phyloP scores from a whole-genome alignment of 441 rosid genomes.

The Manihot esculenta region DNA sequence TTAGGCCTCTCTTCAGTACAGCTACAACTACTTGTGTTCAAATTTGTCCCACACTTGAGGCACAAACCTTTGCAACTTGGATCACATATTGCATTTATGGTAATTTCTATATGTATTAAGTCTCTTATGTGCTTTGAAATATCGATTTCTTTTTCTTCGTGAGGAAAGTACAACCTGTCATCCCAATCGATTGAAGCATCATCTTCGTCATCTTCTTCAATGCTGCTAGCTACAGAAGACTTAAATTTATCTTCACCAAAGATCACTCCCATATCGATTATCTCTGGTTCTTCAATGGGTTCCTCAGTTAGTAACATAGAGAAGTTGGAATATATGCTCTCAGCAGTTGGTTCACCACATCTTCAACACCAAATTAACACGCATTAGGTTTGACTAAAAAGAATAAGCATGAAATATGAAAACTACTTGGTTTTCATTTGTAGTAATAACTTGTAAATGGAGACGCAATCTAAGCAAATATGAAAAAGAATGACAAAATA shows the following conservation, averaged over 20 bases:
- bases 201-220: slow-evolving; percentile 42
- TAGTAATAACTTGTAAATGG: not conserved
- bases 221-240: slow-evolving; percentile 24
- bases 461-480: not conserved
- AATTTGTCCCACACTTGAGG: slow-evolving; percentile 69
- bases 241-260: slow-evolving; percentile 36
- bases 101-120: slow-evolving; percentile 74
- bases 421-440: not conserved
- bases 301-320: slow-evolving; percentile 66
- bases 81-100: slow-evolving; percentile 62
- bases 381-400: slow-evolving; percentile 1
- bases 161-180: slow-evolving; percentile 71
- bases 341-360: slow-evolving; percentile 71
- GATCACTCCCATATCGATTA: slow-evolving; percentile 50
- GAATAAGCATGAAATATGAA: not conserved
- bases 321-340: slow-evolving; percentile 73
- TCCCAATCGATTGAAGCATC: slow-evolving; percentile 72
- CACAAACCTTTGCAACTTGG: slow-evolving; percentile 76
- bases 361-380: slow-evolving; percentile 35
- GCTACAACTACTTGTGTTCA: slow-evolving; percentile 59
- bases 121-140: slow-evolving; percentile 81
- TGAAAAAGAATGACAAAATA: not conserved
- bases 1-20: slow-evolving; percentile 47
- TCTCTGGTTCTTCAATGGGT: slow-evolving; percentile 66
- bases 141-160: slow-evolving; percentile 63